Conservation (phyloP, 2,329 filamentous ascomycete species). For the Fusarium keratoplasticum region DNA sequence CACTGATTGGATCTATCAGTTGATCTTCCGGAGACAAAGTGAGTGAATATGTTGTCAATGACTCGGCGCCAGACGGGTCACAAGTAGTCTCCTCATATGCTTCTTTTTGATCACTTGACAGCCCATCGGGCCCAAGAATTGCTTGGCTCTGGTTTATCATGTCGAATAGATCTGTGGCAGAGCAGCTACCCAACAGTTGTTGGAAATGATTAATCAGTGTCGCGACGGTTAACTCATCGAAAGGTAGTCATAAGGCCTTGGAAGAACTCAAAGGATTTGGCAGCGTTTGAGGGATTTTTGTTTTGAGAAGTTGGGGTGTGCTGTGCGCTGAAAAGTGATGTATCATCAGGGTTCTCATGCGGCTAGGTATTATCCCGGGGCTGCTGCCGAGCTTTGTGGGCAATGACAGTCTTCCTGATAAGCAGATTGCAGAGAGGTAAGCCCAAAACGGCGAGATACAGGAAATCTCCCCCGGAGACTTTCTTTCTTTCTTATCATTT, state of each 20-base stretch:
- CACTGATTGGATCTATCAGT: not conserved
- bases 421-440: not conserved
- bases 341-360: constrained; percentile 1
- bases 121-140: not conserved
- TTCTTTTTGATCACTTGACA: not conserved
- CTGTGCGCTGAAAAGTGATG: not conserved
- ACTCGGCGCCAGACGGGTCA: not conserved
- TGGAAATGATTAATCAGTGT: not conserved
- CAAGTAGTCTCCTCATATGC: not conserved
- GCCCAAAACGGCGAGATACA: not conserved
- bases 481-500: not conserved
- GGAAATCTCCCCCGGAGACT: not conserved
- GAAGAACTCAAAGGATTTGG: not conserved
- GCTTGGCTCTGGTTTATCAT: not conserved
- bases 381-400: not conserved
- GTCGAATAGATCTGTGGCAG: not conserved
- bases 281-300: not conserved
- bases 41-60: not conserved
- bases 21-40: not conserved
- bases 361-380: not conserved
- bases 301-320: not conserved
- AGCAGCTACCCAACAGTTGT: not conserved
- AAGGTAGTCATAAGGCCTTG: not conserved
- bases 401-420: not conserved
- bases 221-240: not conserved